Conservation (phyloP, 192 early-diverging fungal genomes). For the Linnemannia exigua region DNA sequence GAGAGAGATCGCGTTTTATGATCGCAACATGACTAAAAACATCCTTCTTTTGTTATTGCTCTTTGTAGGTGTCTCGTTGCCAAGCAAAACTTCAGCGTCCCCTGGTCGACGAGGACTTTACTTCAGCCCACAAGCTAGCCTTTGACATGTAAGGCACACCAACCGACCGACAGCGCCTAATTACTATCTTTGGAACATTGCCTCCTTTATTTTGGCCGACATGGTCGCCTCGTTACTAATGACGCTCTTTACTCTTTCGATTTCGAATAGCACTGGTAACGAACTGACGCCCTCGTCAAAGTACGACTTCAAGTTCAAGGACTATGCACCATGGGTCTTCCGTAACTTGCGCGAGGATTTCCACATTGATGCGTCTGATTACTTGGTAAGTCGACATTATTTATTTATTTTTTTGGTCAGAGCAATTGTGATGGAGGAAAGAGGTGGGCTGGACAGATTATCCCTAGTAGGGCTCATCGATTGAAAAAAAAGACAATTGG, state of each 20-base stretch:
- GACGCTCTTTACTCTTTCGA: neutral
- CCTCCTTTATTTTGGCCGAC: neutral
- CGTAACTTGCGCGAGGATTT: slow-evolving; percentile 90
- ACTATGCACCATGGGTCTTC: slow-evolving; percentile 99
- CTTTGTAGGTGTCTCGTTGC: slow-evolving; percentile 80
- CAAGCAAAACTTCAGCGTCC: slow-evolving; percentile 85
- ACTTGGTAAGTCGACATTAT: slow-evolving; percentile 73
- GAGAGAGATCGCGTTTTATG: neutral
- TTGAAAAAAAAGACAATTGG: neutral
- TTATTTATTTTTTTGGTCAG: neutral
- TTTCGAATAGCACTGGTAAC: slow-evolving; percentile 81
- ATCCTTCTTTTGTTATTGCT: neutral
- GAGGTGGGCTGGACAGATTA: neutral
- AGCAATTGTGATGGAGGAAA: neutral
- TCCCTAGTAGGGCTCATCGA: neutral
- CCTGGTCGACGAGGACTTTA: slow-evolving; percentile 85
- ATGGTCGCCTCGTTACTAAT: neutral
- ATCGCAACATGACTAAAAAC: too few species aligned
- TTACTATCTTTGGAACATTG: neutral
- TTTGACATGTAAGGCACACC: slow-evolving; percentile 86
- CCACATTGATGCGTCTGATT: slow-evolving; percentile 92
- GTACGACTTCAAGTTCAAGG: slow-evolving; percentile 99
- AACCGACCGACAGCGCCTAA: too few species aligned
- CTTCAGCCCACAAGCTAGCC: slow-evolving; percentile 91
- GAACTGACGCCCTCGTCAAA: slow-evolving; percentile 94